Evolutionary conservation across 352 stramenopile species (phyloP).

Genomic region (Phytophthora boehmeriae): DNA sequence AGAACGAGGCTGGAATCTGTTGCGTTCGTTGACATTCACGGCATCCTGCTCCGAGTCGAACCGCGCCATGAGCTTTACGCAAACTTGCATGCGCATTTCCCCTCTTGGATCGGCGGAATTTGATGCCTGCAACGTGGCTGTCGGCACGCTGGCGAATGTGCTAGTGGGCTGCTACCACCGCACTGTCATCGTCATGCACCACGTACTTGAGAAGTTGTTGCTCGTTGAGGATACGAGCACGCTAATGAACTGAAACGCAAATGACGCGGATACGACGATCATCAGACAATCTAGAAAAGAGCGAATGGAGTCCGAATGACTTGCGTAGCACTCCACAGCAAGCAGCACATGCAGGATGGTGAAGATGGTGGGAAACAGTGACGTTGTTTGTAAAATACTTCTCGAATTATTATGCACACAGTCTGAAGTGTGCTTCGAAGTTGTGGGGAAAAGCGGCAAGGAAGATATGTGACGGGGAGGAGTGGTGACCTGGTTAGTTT

Average conservation of each 20-base stretch:
- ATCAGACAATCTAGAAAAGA: constrained; percentile 7
- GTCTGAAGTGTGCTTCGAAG: constrained; percentile 7
- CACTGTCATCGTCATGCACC: constrained; percentile 36
- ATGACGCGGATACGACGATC: constrained; percentile 11
- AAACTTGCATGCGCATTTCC: constrained; percentile 33
- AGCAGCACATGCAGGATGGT: constrained; percentile 29
- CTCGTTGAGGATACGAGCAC: constrained; percentile 31
- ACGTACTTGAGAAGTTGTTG: constrained; percentile 35
- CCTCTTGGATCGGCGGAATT: constrained; percentile 19
- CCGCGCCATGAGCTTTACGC: constrained; percentile 32
- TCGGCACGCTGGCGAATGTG: constrained; percentile 33
- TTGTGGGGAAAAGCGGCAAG: constrained; percentile 6
- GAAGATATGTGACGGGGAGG: background rate
- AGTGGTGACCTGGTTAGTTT: background rate
- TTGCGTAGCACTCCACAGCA: constrained; percentile 23
- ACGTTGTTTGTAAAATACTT: background rate
- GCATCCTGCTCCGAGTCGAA: constrained; percentile 16
- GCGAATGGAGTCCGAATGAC: constrained; percentile 5
- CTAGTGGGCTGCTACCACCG: constrained; percentile 38
- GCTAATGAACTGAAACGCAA: constrained; percentile 30
- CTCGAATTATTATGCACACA: background rate
- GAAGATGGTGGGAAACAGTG: constrained; percentile 28
- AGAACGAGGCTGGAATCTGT: constrained; percentile 38
- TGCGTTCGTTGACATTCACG: constrained; percentile 26
- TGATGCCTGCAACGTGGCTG: constrained; percentile 23